These are phyloP conservation scores for Claviceps arundinis DNA, from an alignment of 2,329 filamentous ascomycete species.

Conservation along the genomic window DNA sequence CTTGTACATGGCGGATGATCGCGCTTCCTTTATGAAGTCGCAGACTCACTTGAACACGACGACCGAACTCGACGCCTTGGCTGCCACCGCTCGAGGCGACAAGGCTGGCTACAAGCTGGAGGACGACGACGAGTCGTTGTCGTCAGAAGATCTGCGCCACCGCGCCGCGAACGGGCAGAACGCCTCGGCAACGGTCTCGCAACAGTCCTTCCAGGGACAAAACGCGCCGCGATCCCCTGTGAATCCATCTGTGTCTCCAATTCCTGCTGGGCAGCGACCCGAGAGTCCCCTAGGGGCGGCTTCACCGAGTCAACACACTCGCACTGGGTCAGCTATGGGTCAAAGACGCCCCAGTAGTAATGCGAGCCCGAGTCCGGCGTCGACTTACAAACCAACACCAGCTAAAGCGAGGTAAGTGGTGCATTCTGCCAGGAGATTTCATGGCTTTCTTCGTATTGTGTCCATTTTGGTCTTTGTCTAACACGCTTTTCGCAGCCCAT, in stretches of 20 bases:
- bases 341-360: slow-evolving; percentile 18
- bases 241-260: slow-evolving; percentile 30
- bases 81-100: slow-evolving; percentile 78
- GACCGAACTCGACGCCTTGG: slow-evolving; percentile 81
- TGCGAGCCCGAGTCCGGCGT: slow-evolving; percentile 22
- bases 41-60: slow-evolving; percentile 64
- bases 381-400: slow-evolving; percentile 19
- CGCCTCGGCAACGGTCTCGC: slow-evolving; percentile 14
- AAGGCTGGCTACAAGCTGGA: slow-evolving; percentile 39
- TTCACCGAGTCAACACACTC: slow-evolving; percentile 22
- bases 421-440: neutral
- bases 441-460: neutral
- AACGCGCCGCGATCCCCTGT: slow-evolving; percentile 19
- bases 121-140: slow-evolving; percentile 28
- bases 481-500: slow-evolving; percentile 20
- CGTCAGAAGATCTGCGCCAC: slow-evolving; percentile 25
- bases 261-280: slow-evolving; percentile 24
- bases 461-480: slow-evolving; percentile 3
- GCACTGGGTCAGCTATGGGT: slow-evolving; percentile 7
- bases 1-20: slow-evolving; percentile 91
- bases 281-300: slow-evolving; percentile 22
- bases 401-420: slow-evolving; percentile 25
- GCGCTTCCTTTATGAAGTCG: slow-evolving; percentile 95
- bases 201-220: slow-evolving; percentile 17
- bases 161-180: slow-evolving; percentile 18